A percentile compares a stretch with the other conserved stretches of the same genome.
Evolutionary conservation across 345 rosid genomes (phyloP).

Genomic region (Stellera chamaejasme): DNA sequence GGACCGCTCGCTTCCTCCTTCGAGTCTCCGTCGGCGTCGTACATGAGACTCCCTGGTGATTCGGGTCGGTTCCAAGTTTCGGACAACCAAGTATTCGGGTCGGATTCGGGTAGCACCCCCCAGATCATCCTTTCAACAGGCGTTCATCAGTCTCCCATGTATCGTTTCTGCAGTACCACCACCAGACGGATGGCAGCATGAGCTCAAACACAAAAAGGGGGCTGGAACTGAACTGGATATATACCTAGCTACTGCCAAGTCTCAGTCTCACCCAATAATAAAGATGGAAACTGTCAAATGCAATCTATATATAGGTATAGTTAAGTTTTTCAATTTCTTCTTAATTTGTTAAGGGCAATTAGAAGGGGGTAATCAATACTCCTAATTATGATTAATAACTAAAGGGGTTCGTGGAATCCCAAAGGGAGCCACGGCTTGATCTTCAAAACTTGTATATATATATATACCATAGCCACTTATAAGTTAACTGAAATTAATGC

Average conservation of each 20-base stretch:
- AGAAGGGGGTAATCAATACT: too few relatives aligned
- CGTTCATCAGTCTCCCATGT: conserved; percentile 45
- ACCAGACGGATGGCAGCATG: conserved; percentile 37
- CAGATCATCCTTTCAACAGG: conserved; percentile 42
- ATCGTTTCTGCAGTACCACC: conserved; percentile 26
- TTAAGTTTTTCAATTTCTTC: too few relatives aligned
- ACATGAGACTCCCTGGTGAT: conserved; percentile 83
- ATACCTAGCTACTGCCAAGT: neutral
- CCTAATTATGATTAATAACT: conserved; percentile 1
- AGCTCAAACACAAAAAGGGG: neutral
- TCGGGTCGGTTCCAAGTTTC: conserved; percentile 64
- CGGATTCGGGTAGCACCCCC: conserved; percentile 24
- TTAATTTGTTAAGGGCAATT: too few relatives aligned
- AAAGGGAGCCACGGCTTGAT: conserved; percentile 21
- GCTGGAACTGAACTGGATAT: too few relatives aligned
- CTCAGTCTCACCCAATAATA: neutral
- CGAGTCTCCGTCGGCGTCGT: conserved; percentile 64
- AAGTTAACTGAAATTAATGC: too few relatives aligned
- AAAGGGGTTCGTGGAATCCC: conserved; percentile 23
- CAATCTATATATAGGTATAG: too few relatives aligned
- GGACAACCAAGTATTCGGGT: conserved; percentile 33
- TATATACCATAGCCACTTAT: too few relatives aligned
- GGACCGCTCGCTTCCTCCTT: conserved; percentile 33
- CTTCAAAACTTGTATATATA: conserved; percentile 10
- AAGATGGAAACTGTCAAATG: too few relatives aligned